Conservation (phyloP, 1,284 basidiomycete species). For the Clitocybe nebularis region DNA sequence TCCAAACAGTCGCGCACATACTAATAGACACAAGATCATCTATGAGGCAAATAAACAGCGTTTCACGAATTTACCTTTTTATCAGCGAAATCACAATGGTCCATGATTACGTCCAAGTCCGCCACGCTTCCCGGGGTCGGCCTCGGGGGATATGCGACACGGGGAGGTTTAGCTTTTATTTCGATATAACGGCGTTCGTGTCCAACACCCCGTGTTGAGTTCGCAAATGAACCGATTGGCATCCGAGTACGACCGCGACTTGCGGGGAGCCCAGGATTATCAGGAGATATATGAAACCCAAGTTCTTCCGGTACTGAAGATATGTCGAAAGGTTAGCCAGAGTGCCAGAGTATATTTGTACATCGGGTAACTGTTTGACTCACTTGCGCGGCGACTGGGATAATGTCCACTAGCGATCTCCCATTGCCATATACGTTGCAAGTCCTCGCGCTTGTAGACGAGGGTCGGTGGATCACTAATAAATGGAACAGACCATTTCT, state of each 20-base stretch:
- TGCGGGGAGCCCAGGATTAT: constrained; percentile 72
- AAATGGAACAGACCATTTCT: constrained; percentile 66
- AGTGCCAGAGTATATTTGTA: too few relatives aligned
- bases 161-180: constrained; percentile 50
- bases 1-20: constrained; percentile 81
- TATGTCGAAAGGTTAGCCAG: background rate
- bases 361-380: background rate
- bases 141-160: constrained; percentile 76
- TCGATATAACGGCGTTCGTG: constrained; percentile 76
- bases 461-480: constrained; percentile 69
- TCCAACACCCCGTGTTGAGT: constrained; percentile 62
- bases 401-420: constrained; percentile 89
- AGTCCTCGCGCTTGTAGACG: constrained; percentile 71
- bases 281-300: constrained; percentile 49
- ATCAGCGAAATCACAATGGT: constrained; percentile 83
- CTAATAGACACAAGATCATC: constrained; percentile 28
- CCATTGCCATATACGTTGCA: constrained; percentile 90
- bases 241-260: constrained; percentile 39
- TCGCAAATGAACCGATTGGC: constrained; percentile 39
- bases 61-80: constrained; percentile 56
- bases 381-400: constrained; percentile 74
- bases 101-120: constrained; percentile 85
- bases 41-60: constrained; percentile 1
- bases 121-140: constrained; percentile 78
- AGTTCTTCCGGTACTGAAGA: constrained; percentile 69